phyloP scores from a whole-genome alignment of 169 alveolate species.

The Plasmodium billcollinsi region DNA sequence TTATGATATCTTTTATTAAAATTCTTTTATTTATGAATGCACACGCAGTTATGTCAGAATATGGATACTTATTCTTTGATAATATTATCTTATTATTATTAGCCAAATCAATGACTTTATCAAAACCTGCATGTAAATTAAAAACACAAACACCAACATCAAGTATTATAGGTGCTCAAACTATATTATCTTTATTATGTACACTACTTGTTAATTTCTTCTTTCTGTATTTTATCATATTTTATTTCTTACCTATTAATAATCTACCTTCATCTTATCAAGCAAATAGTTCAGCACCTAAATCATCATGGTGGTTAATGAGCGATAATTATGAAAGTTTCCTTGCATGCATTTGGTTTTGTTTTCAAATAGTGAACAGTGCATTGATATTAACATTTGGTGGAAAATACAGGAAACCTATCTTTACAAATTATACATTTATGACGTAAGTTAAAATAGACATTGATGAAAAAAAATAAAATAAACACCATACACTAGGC shows the following conservation, averaged over 20 bases:
- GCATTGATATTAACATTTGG: conserved; percentile 90
- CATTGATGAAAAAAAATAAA: not conserved
- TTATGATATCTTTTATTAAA: conserved; percentile 90
- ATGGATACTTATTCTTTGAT: conserved; percentile 88
- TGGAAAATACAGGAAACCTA: conserved; percentile 87
- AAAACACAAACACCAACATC: conserved; percentile 90
- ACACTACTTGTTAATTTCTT: conserved; percentile 82
- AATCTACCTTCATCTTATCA: conserved; percentile 81
- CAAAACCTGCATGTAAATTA: conserved; percentile 85
- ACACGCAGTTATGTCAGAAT: conserved; percentile 90
- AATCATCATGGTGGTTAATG: conserved; percentile 91
- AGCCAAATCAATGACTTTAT: conserved; percentile 86
- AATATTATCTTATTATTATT: conserved; percentile 83
- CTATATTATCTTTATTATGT: conserved; percentile 85
- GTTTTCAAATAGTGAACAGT: conserved; percentile 89
- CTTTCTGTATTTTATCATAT: conserved; percentile 76
- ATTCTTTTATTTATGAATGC: conserved; percentile 84
- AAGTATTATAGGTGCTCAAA: conserved; percentile 89
- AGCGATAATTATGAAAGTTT: conserved; percentile 92
- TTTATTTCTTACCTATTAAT: conserved; percentile 72
- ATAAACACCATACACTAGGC: not conserved
- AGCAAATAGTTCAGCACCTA: conserved; percentile 80
- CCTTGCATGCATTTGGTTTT: conserved; percentile 87
- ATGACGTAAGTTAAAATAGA: conserved; percentile 79
- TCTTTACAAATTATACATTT: conserved; percentile 84